Conservation (phyloP, 768 basidiomycete genomes). For the Suillus tomentosus region DNA sequence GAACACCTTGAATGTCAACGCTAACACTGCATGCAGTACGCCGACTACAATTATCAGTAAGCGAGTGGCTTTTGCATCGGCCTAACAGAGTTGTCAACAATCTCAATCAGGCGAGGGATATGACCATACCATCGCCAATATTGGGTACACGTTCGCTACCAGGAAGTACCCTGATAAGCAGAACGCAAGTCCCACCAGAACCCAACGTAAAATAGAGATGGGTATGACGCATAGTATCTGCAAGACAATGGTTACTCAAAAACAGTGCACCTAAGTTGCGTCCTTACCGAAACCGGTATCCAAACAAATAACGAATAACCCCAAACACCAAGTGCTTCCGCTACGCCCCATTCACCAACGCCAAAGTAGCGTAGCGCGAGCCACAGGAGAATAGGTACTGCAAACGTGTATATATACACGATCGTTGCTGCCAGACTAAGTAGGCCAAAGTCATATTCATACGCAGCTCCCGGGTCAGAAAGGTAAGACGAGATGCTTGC, state of each 20-base stretch:
- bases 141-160: constrained; percentile 81
- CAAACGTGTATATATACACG: constrained; percentile 88
- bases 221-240: constrained; percentile 88
- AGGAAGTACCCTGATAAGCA: constrained; percentile 88
- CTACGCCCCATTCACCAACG: constrained; percentile 86
- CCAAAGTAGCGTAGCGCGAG: constrained; percentile 81
- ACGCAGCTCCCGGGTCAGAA: constrained; percentile 53
- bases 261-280: neutral
- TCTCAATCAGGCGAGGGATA: constrained; percentile 3
- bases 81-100: constrained; percentile 42
- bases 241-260: constrained; percentile 4
- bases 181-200: constrained; percentile 71
- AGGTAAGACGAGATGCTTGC: constrained; percentile 88
- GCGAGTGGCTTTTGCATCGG: constrained; percentile 84
- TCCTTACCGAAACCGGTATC: constrained; percentile 82
- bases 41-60: constrained; percentile 79
- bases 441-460: constrained; percentile 85
- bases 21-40: constrained; percentile 74
- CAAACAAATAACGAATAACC: constrained; percentile 83
- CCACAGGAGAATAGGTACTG: constrained; percentile 83
- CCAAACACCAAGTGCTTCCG: constrained; percentile 82
- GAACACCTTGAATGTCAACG: constrained; percentile 76
- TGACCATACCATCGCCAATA: constrained; percentile 74
- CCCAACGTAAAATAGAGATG: constrained; percentile 80
- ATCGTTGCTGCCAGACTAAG: constrained; percentile 80